These are phyloP conservation scores for Hyaloperonospora brassicae DNA, from an alignment of 352 stramenopile species.

Conservation along the genomic window DNA sequence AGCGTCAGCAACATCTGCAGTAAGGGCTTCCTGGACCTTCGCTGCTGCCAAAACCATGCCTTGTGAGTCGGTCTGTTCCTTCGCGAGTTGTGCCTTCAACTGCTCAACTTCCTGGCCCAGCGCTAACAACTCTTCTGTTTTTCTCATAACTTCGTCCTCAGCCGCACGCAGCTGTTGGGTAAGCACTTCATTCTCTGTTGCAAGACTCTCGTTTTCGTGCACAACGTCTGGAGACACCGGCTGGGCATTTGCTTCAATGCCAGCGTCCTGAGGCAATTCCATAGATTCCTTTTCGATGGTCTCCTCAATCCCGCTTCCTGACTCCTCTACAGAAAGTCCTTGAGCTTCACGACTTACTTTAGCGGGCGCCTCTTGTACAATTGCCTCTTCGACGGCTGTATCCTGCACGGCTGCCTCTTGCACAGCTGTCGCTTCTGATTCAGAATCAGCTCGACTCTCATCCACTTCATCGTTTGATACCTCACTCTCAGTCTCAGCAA, in stretches of 20 bases:
- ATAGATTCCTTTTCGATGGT: slow-evolving; percentile 19
- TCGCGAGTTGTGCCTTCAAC: slow-evolving; percentile 26
- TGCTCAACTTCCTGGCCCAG: slow-evolving; percentile 32
- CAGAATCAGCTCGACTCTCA: background rate
- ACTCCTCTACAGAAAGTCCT: slow-evolving; percentile 19
- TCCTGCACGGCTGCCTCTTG: slow-evolving; percentile 18
- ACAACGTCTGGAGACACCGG: slow-evolving; percentile 22
- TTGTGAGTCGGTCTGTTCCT: slow-evolving; percentile 22
- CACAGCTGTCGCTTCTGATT: background rate
- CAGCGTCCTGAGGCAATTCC: slow-evolving; percentile 8
- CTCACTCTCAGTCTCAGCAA: slow-evolving; percentile 15
- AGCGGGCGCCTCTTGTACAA: slow-evolving; percentile 15
- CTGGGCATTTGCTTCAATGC: slow-evolving; percentile 1
- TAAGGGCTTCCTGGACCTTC: slow-evolving; percentile 23
- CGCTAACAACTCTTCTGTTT: slow-evolving; percentile 31
- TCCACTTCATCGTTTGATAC: slow-evolving; percentile 11
- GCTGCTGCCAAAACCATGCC: slow-evolving; percentile 17
- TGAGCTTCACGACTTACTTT: slow-evolving; percentile 15
- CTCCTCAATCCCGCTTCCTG: slow-evolving; percentile 5
- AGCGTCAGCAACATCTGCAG: slow-evolving; percentile 14
- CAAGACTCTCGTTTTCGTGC: slow-evolving; percentile 37
- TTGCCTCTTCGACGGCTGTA: slow-evolving; percentile 10
- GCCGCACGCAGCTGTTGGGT: slow-evolving; percentile 25
- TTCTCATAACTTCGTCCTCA: slow-evolving; percentile 20
- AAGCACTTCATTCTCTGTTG: slow-evolving; percentile 34